These are phyloP conservation scores for Neonectria hederae DNA, from an alignment of 2,329 filamentous ascomycete genomes.

Conservation along the genomic window DNA sequence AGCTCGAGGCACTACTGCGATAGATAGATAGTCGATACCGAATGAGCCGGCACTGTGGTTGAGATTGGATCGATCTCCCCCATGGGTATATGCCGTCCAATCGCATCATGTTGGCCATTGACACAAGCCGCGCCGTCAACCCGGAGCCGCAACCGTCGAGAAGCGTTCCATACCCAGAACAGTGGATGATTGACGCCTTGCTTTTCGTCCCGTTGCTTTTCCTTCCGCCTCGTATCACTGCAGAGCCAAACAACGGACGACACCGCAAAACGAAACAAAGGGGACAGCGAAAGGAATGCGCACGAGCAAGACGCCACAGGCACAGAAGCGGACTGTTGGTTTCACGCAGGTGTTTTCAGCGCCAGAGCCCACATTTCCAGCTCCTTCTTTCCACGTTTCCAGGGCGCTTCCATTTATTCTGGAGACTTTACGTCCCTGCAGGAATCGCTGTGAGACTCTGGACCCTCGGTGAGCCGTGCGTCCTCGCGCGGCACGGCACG, in stretches of 20 bases:
- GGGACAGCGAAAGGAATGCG: neutral
- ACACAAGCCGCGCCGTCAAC: neutral
- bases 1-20: neutral
- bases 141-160: neutral
- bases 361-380: neutral
- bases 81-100: neutral
- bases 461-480: constrained; percentile 17
- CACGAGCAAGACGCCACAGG: neutral
- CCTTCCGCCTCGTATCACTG: neutral
- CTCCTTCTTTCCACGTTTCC: neutral
- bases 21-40: neutral
- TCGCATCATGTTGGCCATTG: neutral
- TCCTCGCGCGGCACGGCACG: constrained; percentile 16
- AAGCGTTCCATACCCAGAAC: neutral
- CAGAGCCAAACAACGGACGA: constrained; percentile 7
- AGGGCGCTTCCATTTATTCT: neutral
- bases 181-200: too few species aligned
- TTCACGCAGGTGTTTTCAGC: neutral
- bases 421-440: neutral
- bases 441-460: constrained; percentile 1
- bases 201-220: too few species aligned
- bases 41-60: neutral
- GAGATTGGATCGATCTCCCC: neutral
- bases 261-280: constrained; percentile 6
- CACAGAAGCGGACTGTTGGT: neutral